A percentile compares a stretch with the other conserved stretches of the same genome.
Conservation (phyloP, 345 rosid species). For the Psidium friedrichsthalianum region DNA sequence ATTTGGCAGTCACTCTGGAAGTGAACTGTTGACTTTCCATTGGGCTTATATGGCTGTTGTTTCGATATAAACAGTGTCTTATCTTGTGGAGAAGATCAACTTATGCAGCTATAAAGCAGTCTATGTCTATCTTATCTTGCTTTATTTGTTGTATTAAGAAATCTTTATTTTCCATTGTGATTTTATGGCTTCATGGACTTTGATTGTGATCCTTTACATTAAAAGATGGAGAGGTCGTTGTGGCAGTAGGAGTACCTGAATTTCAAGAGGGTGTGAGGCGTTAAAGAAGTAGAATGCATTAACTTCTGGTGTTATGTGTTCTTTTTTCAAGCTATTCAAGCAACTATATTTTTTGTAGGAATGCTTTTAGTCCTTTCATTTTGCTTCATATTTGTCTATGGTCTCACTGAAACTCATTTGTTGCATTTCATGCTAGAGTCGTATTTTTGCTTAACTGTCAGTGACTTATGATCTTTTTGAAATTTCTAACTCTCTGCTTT, state of each 20-base stretch:
- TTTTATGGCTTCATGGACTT: neutral
- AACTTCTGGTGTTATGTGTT: neutral
- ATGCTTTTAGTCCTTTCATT: neutral
- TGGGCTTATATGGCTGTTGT: neutral
- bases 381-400: neutral
- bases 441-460: neutral
- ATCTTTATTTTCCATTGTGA: neutral
- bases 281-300: neutral
- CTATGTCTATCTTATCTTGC: neutral
- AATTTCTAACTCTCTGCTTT: conserved; percentile 4
- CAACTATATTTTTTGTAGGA: neutral
- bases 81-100: neutral
- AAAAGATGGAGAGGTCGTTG: neutral
- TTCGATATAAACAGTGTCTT: neutral
- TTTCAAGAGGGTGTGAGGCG: neutral
- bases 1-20: neutral
- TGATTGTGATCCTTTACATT: neutral
- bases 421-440: neutral
- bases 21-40: neutral
- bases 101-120: neutral
- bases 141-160: neutral
- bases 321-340: neutral
- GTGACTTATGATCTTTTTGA: neutral
- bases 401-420: neutral
- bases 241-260: neutral